phyloP scores from a whole-genome alignment of 2,329 filamentous ascomycete species.

The Nannizziopsis arthrosporioides region DNA sequence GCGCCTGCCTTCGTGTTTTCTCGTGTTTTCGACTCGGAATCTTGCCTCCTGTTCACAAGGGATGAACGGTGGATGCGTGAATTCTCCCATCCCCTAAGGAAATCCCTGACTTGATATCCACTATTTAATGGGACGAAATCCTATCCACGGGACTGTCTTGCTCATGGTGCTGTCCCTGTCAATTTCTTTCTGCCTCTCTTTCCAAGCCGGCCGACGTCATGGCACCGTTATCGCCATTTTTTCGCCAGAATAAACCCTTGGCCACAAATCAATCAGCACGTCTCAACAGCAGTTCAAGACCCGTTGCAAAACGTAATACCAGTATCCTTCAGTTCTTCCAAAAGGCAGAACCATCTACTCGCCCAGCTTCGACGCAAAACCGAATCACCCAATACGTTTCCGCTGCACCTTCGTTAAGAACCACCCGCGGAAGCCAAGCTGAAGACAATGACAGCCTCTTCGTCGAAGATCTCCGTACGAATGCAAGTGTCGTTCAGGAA shows the following conservation, averaged over 20 bases:
- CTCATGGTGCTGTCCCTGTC: no score
- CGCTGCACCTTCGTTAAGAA: not conserved
- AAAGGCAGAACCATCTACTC: slow-evolving; percentile 47
- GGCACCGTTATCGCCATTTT: slow-evolving; percentile 6
- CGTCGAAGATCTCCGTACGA: slow-evolving; percentile 22
- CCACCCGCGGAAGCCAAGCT: not conserved
- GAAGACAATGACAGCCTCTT: slow-evolving; percentile 23
- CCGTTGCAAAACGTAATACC: slow-evolving; percentile 35
- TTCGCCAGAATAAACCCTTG: slow-evolving; percentile 1
- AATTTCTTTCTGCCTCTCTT: no score
- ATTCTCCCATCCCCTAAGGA: no score
- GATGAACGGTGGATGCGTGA: no score
- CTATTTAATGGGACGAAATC: no score
- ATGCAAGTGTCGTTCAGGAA: not conserved
- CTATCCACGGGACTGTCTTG: no score
- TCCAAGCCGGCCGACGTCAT: not conserved
- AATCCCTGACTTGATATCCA: no score
- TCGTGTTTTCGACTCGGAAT: no score
- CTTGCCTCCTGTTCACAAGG: no score
- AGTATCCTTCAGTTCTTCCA: slow-evolving; percentile 68
- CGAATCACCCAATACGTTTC: slow-evolving; percentile 43
- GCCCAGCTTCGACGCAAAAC: slow-evolving; percentile 38
- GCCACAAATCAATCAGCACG: not conserved
- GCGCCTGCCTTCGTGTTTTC: no score
- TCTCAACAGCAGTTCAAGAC: not conserved